A percentile compares a stretch with the other conserved stretches of the same genome.
phyloP scores from a whole-genome alignment of 2,329 filamentous ascomycete genomes.

The Monilinia polystroma region DNA sequence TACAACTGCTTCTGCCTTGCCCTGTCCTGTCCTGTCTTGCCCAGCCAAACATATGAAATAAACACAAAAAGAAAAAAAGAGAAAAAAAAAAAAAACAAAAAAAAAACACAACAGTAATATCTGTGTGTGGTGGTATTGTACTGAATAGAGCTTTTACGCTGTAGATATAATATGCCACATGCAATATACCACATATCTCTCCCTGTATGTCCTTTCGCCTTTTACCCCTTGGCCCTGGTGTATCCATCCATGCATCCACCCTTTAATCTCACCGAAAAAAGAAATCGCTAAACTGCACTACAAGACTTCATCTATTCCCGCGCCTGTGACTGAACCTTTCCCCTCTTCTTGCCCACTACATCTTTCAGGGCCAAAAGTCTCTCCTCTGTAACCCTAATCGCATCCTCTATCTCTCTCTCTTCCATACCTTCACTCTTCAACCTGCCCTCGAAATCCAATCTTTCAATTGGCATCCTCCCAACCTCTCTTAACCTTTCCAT shows the following conservation, averaged over 20 bases:
- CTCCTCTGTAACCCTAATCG: constrained; percentile 71
- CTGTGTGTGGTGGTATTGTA: constrained; percentile 1
- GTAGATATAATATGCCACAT: constrained; percentile 4
- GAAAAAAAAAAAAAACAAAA: neutral
- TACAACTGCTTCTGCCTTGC: neutral
- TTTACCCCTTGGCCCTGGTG: neutral
- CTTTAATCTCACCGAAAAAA: neutral
- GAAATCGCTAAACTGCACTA: neutral
- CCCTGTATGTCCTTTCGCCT: neutral
- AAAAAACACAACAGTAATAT: neutral
- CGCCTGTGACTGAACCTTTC: neutral
- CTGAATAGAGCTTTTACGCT: constrained; percentile 13
- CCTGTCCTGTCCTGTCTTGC: no score
- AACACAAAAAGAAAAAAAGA: neutral
- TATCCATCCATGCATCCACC: neutral
- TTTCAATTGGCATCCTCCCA: constrained; percentile 35
- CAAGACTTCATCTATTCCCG: neutral
- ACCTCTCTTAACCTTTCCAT: constrained; percentile 74
- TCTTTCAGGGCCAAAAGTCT: constrained; percentile 74
- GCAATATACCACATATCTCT: neutral
- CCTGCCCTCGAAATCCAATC: constrained; percentile 32
- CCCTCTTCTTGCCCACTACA: constrained; percentile 54
- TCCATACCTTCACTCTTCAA: constrained; percentile 32
- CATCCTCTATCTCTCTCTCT: constrained; percentile 37
- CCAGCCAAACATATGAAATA: constrained; percentile 6